Base-by-base conservation (phyloP, 225 moss, liverwort and hornwort genomes). In the Climacium dendroides region DNA sequence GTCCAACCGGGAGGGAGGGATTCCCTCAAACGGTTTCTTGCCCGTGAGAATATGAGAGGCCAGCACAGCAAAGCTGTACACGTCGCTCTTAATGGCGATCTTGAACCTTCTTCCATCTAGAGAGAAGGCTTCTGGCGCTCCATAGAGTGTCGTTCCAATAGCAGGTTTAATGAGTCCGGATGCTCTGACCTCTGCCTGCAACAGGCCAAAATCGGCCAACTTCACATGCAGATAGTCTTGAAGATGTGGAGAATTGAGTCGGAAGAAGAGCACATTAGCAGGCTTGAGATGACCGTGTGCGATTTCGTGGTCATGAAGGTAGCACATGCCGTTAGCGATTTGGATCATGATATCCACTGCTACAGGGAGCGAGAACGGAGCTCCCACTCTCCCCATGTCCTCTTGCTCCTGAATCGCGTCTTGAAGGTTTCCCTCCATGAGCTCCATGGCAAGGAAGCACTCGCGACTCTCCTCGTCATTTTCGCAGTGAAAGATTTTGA, bases 281-380 rank as follows among this genome's bases (percentile, higher is more conserved):
- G 93, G 93, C 62, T 90, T 87, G 53, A 91, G 91, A 74, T 79
- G 88, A 50, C 90, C 86, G 74, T 91, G 89, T 6, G 91, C 90
- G 35, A 93, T 60, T 37, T 72, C 78, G 18, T 86, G 83, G 85
- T 90, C 91, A 19, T 93, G 91, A 22, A 93, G 91, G 78, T 93
- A 93, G 78, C 93, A 89, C 88, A 93, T 77, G 32, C 91, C 91
- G 41, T 85, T 88, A 67, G 91, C 91, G 20, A 93, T 90, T 79
- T 93, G 93, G 52, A 91, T 84, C 88, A 93, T 78, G 48, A 91
- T 80, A 61, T 93, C 91, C 26, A 93, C 88, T 30, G 90, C 88
- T 5, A 88, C 85, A 79, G 86, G 82, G 70, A 91, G 87, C n/a
- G 78, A 35, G 59, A 89, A 89, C 19, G 87, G 91, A 13, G 53